A percentile compares a stretch with the other conserved stretches of the same genome.
Conservation (phyloP, 1,139 yeast genomes). For the Geotrichum europaeum region DNA sequence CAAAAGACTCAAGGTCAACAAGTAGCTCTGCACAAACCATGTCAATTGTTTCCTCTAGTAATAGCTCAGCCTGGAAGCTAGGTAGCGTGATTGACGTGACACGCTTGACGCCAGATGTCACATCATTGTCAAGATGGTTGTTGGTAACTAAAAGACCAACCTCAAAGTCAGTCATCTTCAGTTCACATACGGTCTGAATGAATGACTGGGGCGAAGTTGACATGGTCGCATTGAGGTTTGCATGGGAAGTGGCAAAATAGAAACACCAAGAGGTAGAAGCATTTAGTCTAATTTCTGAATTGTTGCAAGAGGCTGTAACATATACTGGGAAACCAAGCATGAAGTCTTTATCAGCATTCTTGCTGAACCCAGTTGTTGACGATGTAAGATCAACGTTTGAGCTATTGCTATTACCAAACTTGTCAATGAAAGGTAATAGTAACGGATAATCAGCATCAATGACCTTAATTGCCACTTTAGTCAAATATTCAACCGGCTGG, state of each 20-base stretch:
- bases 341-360: not conserved
- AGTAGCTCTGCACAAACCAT: slow-evolving; percentile 4
- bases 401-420: not conserved
- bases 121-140: slow-evolving; percentile 6
- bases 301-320: slow-evolving; percentile 4
- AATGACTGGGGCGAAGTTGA: not conserved
- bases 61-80: slow-evolving; percentile 4
- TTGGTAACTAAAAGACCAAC: slow-evolving; percentile 11
- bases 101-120: slow-evolving; percentile 12
- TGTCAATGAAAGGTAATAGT: slow-evolving; percentile 1
- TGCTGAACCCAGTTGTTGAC: not conserved
- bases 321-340: slow-evolving; percentile 5
- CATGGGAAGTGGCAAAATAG: slow-evolving; percentile 11
- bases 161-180: slow-evolving; percentile 9
- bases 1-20: slow-evolving; percentile 10
- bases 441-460: slow-evolving; percentile 14
- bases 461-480: slow-evolving; percentile 7
- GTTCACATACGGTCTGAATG: slow-evolving; percentile 3
- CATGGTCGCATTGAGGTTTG: slow-evolving; percentile 3
- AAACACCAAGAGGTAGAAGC: slow-evolving; percentile 15
- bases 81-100: slow-evolving; percentile 13
- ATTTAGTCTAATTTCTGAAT: slow-evolving; percentile 14
- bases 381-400: not conserved
- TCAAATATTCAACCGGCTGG: slow-evolving; percentile 13
- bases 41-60: slow-evolving; percentile 3